Evolutionary conservation across 2,329 filamentous ascomycete species (phyloP).

Genomic region (Sclerotinia subarctica): DNA sequence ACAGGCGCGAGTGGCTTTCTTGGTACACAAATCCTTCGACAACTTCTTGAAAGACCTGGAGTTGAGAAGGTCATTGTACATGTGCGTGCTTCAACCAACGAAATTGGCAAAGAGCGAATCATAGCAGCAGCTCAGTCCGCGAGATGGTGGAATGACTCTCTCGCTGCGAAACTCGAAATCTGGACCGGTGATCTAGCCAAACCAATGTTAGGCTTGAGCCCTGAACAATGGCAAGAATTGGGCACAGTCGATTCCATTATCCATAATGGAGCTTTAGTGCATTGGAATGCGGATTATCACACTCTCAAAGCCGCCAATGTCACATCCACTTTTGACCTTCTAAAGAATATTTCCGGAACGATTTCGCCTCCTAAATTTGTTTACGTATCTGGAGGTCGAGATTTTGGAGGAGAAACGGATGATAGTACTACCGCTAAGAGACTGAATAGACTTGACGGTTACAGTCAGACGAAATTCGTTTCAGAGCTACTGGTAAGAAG

Average conservation of each 20-base stretch:
- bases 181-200: constrained; percentile 63
- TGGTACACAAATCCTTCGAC: constrained; percentile 5
- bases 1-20: constrained; percentile 13
- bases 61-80: constrained; percentile 10
- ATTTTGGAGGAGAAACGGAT: background rate
- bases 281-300: constrained; percentile 69
- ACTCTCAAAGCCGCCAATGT: constrained; percentile 67
- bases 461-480: constrained; percentile 85
- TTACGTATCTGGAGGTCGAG: constrained; percentile 12
- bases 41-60: constrained; percentile 2
- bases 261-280: constrained; percentile 75
- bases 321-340: constrained; percentile 44
- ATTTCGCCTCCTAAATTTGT: constrained; percentile 3
- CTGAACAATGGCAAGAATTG: constrained; percentile 59
- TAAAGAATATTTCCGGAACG: constrained; percentile 4
- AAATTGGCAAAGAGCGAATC: background rate
- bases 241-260: constrained; percentile 66
- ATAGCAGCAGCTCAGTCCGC: constrained; percentile 8
- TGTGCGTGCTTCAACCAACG: background rate
- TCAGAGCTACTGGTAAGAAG: constrained; percentile 54
- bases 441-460: constrained; percentile 56
- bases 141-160: constrained; percentile 9
- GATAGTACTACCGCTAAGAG: background rate
- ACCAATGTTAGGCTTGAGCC: constrained; percentile 69
- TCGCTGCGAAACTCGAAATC: constrained; percentile 16